Conservation (phyloP, 805 yeast species). For the Grigorovia jiainica region DNA sequence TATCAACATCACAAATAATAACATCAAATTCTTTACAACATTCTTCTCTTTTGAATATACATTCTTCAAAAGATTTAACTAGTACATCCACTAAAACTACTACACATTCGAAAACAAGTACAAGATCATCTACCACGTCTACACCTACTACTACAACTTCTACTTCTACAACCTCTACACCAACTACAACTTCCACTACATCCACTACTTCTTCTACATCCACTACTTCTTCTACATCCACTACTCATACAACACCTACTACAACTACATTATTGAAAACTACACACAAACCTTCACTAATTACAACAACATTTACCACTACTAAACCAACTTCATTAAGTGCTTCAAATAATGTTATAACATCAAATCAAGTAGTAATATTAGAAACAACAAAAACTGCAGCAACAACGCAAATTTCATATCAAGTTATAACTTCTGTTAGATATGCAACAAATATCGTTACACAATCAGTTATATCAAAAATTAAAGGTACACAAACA, state of each 20-base stretch:
- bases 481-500: slow-evolving; percentile 11
- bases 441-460: slow-evolving; percentile 17
- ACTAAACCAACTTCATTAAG: slow-evolving; percentile 6
- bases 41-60: too few species aligned
- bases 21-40: too few species aligned
- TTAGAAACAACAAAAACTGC: slow-evolving; percentile 7
- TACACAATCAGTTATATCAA: slow-evolving; percentile 19
- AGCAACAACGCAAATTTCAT: slow-evolving; percentile 8
- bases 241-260: slow-evolving; percentile 1
- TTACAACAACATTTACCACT: background rate
- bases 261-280: background rate
- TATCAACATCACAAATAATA: background rate
- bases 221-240: slow-evolving; percentile 1
- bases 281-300: too few species aligned
- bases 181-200: slow-evolving; percentile 12
- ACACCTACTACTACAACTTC: background rate
- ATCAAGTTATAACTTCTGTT: slow-evolving; percentile 13
- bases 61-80: background rate
- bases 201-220: background rate
- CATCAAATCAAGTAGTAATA: slow-evolving; percentile 6
- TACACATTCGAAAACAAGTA: slow-evolving; percentile 1
- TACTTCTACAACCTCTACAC: background rate
- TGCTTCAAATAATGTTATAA: slow-evolving; percentile 2
- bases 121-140: slow-evolving; percentile 9
- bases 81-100: background rate